Evolutionary conservation across 2,329 filamentous ascomycete genomes (phyloP).

Genomic region (Hymenoscyphus fructigenus): DNA sequence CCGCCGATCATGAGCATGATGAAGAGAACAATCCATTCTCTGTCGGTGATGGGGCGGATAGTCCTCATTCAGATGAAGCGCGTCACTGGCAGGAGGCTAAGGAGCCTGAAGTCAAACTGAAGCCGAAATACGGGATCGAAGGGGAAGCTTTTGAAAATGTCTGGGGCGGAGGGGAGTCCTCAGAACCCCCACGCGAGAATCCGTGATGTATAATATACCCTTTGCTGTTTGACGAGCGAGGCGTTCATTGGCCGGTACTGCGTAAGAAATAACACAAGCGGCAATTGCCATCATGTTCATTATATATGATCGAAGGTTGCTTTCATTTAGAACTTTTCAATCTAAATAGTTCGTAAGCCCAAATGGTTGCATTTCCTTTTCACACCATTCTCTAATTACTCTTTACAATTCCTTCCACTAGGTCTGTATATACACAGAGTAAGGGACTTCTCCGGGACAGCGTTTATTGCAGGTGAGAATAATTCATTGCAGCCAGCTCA

Average conservation of each 20-base stretch:
- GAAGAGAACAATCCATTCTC: conserved; percentile 41
- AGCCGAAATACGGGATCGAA: conserved; percentile 38
- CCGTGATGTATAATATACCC: conserved; percentile 32
- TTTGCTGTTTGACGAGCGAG: conserved; percentile 21
- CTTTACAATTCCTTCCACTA: too few relatives aligned
- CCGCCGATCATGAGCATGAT: conserved; percentile 41
- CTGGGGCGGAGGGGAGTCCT: conserved; percentile 33
- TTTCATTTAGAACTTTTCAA: background rate
- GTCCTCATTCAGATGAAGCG: conserved; percentile 42
- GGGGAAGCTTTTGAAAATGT: conserved; percentile 39
- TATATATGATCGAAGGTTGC: background rate
- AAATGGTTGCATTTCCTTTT: background rate
- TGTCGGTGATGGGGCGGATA: conserved; percentile 35
- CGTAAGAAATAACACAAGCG: background rate
- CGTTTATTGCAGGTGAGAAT: too few relatives aligned
- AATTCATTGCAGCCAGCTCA: too few relatives aligned
- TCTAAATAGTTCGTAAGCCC: background rate
- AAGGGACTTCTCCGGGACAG: too few relatives aligned
- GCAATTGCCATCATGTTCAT: background rate
- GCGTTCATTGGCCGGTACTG: conserved; percentile 17
- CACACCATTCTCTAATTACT: too few relatives aligned
- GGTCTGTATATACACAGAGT: too few relatives aligned
- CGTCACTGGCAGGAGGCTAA: conserved; percentile 42
- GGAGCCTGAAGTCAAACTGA: conserved; percentile 27
- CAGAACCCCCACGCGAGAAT: conserved; percentile 32